These are phyloP conservation scores for Colletotrichum plurivorum DNA, from an alignment of 2,329 filamentous ascomycete genomes.

Conservation along the genomic window DNA sequence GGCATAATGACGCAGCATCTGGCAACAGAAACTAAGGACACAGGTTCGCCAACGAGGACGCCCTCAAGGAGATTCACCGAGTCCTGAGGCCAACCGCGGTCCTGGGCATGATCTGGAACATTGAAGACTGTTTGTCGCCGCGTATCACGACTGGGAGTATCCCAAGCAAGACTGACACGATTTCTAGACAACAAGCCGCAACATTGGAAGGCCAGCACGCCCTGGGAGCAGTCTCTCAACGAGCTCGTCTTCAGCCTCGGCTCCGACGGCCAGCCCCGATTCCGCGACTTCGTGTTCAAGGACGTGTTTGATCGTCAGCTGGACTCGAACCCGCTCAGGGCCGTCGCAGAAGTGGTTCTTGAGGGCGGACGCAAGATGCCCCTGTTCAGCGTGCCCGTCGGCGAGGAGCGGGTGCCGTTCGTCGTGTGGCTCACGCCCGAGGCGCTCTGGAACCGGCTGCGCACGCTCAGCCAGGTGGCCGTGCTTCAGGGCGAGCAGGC, in stretches of 20 bases:
- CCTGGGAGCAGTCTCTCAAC: constrained; percentile 75
- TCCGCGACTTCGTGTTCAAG: constrained; percentile 75
- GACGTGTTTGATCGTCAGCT: constrained; percentile 74
- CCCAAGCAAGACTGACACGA: constrained; percentile 36
- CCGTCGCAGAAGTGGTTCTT: constrained; percentile 58
- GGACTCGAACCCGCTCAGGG: constrained; percentile 65
- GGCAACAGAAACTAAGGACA: not conserved
- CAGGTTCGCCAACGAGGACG: constrained; percentile 77
- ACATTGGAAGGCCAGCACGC: constrained; percentile 66
- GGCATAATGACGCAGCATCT: not conserved
- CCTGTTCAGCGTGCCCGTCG: constrained; percentile 73
- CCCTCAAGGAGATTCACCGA: constrained; percentile 77
- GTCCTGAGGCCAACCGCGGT: constrained; percentile 72
- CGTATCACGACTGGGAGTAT: not conserved
- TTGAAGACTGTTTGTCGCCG: constrained; percentile 72
- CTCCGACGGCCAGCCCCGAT: constrained; percentile 72
- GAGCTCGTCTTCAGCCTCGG: constrained; percentile 68
- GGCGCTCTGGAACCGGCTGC: constrained; percentile 74
- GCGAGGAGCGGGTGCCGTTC: constrained; percentile 69
- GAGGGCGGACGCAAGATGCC: constrained; percentile 51
- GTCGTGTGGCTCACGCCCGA: constrained; percentile 71
- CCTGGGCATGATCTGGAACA: constrained; percentile 81
- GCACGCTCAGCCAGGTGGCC: constrained; percentile 78
- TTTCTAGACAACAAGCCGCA: constrained; percentile 73
- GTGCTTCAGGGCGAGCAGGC: constrained; percentile 67